A percentile compares a stretch with the other conserved stretches of the same genome.
phyloP scores from a whole-genome alignment of 371 early-diverging fungal species.

The Zychaea mexicana region DNA sequence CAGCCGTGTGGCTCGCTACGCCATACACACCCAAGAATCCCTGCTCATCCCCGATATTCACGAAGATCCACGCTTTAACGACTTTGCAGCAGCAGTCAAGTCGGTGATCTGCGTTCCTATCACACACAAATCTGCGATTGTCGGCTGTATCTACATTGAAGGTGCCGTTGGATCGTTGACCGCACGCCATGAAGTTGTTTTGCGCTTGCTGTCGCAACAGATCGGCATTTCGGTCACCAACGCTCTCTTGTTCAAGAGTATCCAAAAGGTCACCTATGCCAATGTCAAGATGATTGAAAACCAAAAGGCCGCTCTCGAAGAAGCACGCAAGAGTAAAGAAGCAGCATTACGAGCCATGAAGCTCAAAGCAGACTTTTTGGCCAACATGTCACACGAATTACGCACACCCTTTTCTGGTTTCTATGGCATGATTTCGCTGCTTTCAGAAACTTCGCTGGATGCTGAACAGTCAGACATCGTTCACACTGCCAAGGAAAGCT shows the following conservation, averaged over 20 bases:
- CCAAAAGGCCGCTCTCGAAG: slow-evolving; percentile 51
- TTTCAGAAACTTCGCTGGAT: slow-evolving; percentile 57
- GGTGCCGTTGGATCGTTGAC: slow-evolving; percentile 53
- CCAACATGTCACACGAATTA: slow-evolving; percentile 67
- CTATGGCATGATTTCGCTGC: slow-evolving; percentile 62
- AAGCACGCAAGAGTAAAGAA: slow-evolving; percentile 53
- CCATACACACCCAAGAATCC: slow-evolving; percentile 43
- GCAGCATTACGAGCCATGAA: slow-evolving; percentile 53
- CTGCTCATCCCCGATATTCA: slow-evolving; percentile 40
- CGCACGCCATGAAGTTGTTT: slow-evolving; percentile 51
- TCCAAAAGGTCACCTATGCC: slow-evolving; percentile 47
- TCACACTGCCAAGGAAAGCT: slow-evolving; percentile 60
- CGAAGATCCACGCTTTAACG: slow-evolving; percentile 46
- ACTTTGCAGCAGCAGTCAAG: slow-evolving; percentile 31
- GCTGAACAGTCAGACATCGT: slow-evolving; percentile 64
- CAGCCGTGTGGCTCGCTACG: slow-evolving; percentile 43
- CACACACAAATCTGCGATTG: slow-evolving; percentile 54
- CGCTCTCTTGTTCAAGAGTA: slow-evolving; percentile 55
- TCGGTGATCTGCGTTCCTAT: slow-evolving; percentile 63
- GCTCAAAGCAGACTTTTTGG: slow-evolving; percentile 57
- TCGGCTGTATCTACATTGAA: slow-evolving; percentile 65
- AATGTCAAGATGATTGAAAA: slow-evolving; percentile 55
- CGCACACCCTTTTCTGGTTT: slow-evolving; percentile 66
- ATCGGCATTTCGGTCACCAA: slow-evolving; percentile 65
- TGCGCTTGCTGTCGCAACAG: slow-evolving; percentile 58